phyloP scores from a whole-genome alignment of 2,329 filamentous ascomycete species.

The Macrophomina tecta region DNA sequence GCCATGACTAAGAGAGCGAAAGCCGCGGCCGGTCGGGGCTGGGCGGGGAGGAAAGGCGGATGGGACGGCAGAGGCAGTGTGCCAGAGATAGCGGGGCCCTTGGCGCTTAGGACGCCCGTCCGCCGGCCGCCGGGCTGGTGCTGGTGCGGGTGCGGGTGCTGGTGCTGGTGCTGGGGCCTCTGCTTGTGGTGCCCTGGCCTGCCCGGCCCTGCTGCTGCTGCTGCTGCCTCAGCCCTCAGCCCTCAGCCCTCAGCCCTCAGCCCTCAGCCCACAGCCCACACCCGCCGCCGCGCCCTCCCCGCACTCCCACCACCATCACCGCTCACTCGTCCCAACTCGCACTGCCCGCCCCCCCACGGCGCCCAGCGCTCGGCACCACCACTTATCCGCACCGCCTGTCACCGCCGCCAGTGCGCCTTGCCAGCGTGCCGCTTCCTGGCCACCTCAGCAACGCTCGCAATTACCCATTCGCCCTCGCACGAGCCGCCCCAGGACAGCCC shows the following conservation, averaged over 20 bases:
- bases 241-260: too few relatives aligned
- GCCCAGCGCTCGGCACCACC: background rate
- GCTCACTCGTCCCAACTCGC: background rate
- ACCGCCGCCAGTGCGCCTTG: background rate
- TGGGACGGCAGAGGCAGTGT: background rate
- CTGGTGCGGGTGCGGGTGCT: too few relatives aligned
- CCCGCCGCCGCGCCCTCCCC: background rate
- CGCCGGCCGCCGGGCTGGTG: background rate
- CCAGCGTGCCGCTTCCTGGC: background rate
- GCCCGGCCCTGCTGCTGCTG: background rate
- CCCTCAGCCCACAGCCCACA: too few relatives aligned
- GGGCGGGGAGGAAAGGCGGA: background rate
- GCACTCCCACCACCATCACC: background rate
- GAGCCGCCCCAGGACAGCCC: background rate
- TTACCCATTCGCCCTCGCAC: slow-evolving; percentile 3
- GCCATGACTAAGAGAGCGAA: background rate
- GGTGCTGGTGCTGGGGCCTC: too few relatives aligned
- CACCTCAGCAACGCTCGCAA: background rate
- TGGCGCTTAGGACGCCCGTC: background rate
- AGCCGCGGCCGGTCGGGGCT: slow-evolving; percentile 9
- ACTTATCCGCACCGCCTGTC: background rate
- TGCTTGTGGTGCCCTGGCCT: too few relatives aligned
- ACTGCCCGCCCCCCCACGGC: background rate
- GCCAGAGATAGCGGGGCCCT: background rate
- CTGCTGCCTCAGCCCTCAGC: too few relatives aligned